Evolutionary conservation across 2,329 filamentous ascomycete species (phyloP), one percentile per base, ranked within the genome.

Genomic region (Talaromyces sp.): DNA sequence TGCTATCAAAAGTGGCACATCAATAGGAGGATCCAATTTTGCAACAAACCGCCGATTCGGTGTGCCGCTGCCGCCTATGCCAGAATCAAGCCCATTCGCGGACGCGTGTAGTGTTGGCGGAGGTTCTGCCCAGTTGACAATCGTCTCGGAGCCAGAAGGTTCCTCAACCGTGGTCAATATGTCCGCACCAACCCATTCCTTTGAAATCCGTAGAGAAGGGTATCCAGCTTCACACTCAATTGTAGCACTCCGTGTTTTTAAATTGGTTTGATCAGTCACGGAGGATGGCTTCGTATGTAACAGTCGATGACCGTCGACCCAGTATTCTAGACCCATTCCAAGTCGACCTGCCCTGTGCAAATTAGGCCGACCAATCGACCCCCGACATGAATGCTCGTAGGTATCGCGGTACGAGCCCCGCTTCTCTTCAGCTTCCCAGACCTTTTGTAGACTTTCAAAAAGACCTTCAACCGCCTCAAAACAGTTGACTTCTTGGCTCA

Each of bases 201-300:
- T 77, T 7, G 76, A 77, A 22, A 79, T 72, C 17, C 75, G 72
- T 39, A 80, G 72, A 8, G 77, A 76, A 1, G 78, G 78, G 59
- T 76, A 76, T 3, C 77, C 78, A 58, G 75, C 71, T 69, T 80
- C 78, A 62, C 78, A 80, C 62, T 79, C 77, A 36, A 80, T 71
- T 60, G 71, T 72, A 9, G 74, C 69, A 33, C 69, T 72, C 73
- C 76, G 78, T 39, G 71, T 63, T 36, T 69, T 67, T 44, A 30
- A 7, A 13, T 69, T 63, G 5, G 64, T 63, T 22, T 70, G 65
- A 17, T 67, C 65, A 3, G 57, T 42, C 36, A 61, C 60, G 11
- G 69, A 27, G 3, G 71, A 69, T 33, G 47, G 51, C 30, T 63
- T 67, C 25, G 60, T 63, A 64, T 75, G 72, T 47, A 76, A 57